Evolutionary conservation across 2,329 filamentous ascomycete genomes (phyloP).

Genomic region (Fusarium paranaense): DNA sequence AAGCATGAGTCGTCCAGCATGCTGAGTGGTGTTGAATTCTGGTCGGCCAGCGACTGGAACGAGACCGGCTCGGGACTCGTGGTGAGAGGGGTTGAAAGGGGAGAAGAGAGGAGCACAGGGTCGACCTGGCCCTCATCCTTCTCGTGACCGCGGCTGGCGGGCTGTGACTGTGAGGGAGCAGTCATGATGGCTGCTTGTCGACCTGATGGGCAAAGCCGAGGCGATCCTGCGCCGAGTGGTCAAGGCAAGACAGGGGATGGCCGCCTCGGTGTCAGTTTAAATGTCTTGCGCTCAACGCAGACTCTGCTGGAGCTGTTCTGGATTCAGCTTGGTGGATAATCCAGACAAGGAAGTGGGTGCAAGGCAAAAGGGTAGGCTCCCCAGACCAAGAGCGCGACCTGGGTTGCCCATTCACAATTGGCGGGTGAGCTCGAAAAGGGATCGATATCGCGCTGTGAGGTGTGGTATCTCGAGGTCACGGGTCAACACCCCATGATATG

Average conservation of each 20-base stretch:
- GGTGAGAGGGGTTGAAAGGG: constrained; percentile 40
- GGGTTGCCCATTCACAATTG: constrained; percentile 6
- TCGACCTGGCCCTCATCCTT: constrained; percentile 33
- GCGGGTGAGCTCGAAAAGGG: not conserved
- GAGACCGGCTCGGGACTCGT: constrained; percentile 44
- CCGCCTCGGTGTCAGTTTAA: constrained; percentile 35
- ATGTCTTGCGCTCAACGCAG: constrained; percentile 12
- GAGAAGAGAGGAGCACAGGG: constrained; percentile 39
- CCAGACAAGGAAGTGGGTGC: constrained; percentile 26
- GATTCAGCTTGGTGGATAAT: constrained; percentile 10
- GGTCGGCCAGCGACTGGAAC: constrained; percentile 46
- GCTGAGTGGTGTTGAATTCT: constrained; percentile 45
- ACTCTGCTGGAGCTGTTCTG: constrained; percentile 5
- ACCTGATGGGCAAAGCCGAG: constrained; percentile 17
- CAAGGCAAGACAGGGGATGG: constrained; percentile 24
- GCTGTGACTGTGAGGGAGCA: constrained; percentile 16
- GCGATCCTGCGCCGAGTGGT: constrained; percentile 25
- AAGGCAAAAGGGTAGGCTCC: constrained; percentile 17
- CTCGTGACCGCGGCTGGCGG: constrained; percentile 24
- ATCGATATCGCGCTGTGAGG: constrained; percentile 28
- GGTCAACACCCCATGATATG: constrained; percentile 43
- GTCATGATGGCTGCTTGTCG: constrained; percentile 33
- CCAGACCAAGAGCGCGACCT: not conserved
- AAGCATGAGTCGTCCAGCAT: constrained; percentile 45
- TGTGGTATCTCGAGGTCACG: constrained; percentile 38